Conservation (phyloP, 495 filamentous ascomycete species). For the Lepidopterella palustris region DNA sequence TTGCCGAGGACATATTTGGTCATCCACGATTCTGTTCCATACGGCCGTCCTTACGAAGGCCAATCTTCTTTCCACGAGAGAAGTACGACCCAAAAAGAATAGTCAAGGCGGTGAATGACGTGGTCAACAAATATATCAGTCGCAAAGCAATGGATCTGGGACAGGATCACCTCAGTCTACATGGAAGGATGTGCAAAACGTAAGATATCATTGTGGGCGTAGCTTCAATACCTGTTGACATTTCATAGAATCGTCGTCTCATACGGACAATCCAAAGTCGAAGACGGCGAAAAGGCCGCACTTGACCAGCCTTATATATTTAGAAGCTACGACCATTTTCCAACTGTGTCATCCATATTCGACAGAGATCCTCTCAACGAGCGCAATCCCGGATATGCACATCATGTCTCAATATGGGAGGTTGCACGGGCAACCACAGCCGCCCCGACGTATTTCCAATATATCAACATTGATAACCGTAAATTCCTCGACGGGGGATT, state of each 20-base stretch:
- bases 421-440: conserved; percentile 35
- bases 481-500: conserved; percentile 18
- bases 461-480: conserved; percentile 1
- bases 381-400: conserved; percentile 6
- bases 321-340: conserved; percentile 10
- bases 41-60: conserved; percentile 16
- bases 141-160: background rate
- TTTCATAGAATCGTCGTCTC: background rate
- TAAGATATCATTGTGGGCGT: background rate
- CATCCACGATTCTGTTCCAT: conserved; percentile 24
- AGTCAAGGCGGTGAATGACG: background rate
- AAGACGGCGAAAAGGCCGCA: background rate
- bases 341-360: no score
- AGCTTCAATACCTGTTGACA: conserved; percentile 1
- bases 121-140: background rate
- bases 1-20: conserved; percentile 33
- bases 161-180: conserved; percentile 10
- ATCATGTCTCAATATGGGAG: conserved; percentile 30
- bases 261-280: background rate
- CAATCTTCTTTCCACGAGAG: conserved; percentile 18
- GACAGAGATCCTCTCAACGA: background rate
- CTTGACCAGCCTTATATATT: conserved; percentile 6
- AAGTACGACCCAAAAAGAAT: conserved; percentile 13
- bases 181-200: conserved; percentile 8
- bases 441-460: conserved; percentile 34